A percentile compares a stretch with the other conserved stretches of the same genome.
Conservation (phyloP, 2,329 filamentous ascomycete genomes). For the Trichoderma oligosporum region DNA sequence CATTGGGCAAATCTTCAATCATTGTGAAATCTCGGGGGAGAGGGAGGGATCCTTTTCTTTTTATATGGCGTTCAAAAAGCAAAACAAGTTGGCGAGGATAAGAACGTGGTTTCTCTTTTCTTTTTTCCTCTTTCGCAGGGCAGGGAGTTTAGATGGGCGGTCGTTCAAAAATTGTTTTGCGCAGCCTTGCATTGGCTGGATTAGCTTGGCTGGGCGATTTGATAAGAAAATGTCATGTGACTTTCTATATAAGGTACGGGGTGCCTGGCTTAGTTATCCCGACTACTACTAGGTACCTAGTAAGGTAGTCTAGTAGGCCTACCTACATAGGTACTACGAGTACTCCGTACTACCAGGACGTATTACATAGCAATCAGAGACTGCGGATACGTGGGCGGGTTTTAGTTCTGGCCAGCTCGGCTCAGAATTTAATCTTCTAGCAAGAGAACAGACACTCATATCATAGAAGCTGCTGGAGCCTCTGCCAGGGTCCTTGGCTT, state of each 20-base stretch:
- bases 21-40: slow-evolving; percentile 27
- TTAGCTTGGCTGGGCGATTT: slow-evolving; percentile 5
- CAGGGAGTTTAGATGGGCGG: slow-evolving; percentile 4
- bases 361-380: too few species aligned
- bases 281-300: too few species aligned
- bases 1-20: slow-evolving; percentile 44
- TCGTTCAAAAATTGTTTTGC: slow-evolving; percentile 22
- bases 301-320: too few species aligned
- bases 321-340: too few species aligned
- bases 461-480: background rate
- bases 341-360: too few species aligned
- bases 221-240: slow-evolving; percentile 19
- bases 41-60: too few species aligned
- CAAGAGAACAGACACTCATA: background rate
- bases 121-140: background rate
- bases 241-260: slow-evolving; percentile 8
- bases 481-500: background rate
- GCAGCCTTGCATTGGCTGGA: slow-evolving; percentile 18
- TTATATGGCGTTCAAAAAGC: too few species aligned
- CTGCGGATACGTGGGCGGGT: too few species aligned
- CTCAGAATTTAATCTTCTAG: background rate
- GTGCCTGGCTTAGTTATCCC: too few species aligned
- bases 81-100: too few species aligned
- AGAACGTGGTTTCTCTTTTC: background rate
- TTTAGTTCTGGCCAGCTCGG: background rate